Conservation (phyloP, 192 early-diverging fungal genomes). For the Geosiphon pyriformis region DNA sequence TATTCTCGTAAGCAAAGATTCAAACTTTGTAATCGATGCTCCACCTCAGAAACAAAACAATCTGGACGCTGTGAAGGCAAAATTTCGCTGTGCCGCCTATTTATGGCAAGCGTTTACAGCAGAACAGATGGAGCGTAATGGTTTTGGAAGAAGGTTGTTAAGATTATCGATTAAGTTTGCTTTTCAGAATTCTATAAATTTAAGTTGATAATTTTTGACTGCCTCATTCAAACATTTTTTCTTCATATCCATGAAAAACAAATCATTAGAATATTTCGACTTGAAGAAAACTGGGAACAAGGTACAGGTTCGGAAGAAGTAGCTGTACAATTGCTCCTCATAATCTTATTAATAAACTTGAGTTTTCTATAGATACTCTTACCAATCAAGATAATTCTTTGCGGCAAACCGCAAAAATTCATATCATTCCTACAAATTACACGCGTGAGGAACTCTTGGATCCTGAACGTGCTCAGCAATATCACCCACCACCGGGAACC, state of each 20-base stretch:
- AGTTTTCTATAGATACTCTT: slow-evolving; percentile 40
- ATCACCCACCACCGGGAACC: slow-evolving; percentile 35
- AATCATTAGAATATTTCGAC: slow-evolving; percentile 49
- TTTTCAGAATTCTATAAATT: neutral
- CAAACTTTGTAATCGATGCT: slow-evolving; percentile 51
- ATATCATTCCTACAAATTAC: slow-evolving; percentile 43
- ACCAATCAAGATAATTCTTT: slow-evolving; percentile 35
- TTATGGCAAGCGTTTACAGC: slow-evolving; percentile 70
- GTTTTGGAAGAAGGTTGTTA: slow-evolving; percentile 47
- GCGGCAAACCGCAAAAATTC: slow-evolving; percentile 52
- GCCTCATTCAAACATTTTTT: neutral
- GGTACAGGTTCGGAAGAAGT: neutral
- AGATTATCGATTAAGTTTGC: neutral
- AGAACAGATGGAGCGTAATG: slow-evolving; percentile 63
- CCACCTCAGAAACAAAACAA: slow-evolving; percentile 46
- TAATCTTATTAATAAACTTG: neutral
- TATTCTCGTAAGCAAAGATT: slow-evolving; percentile 54
- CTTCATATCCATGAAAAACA: neutral
- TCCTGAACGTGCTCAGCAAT: slow-evolving; percentile 56
- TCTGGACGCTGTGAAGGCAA: slow-evolving; percentile 45
- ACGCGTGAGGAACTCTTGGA: slow-evolving; percentile 53
- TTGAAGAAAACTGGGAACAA: slow-evolving; percentile 49
- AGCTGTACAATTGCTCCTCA: neutral
- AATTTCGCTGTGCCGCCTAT: slow-evolving; percentile 58
- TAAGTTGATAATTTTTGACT: neutral